phyloP scores from a whole-genome alignment of 1,139 yeast genomes.

The Trichomonascaceae sp. region DNA sequence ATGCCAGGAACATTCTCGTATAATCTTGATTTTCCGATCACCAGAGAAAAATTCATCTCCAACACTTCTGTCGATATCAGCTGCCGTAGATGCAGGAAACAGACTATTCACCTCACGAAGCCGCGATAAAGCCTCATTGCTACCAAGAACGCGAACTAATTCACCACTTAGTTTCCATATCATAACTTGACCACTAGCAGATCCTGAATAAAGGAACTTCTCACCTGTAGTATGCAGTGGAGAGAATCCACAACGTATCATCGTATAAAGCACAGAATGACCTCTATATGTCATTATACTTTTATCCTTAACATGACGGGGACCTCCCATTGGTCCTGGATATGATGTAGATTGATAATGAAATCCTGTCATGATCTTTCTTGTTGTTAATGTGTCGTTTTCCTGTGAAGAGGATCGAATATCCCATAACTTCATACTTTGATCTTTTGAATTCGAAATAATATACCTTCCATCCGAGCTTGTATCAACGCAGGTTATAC shows the following conservation, averaged over 20 bases:
- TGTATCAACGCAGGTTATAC: conserved; percentile 29
- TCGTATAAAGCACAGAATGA: conserved; percentile 28
- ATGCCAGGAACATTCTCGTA: conserved; percentile 21
- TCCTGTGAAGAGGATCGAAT: conserved; percentile 21
- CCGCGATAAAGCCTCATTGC: conserved; percentile 7
- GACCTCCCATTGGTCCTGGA: conserved; percentile 17
- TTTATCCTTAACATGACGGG: conserved; percentile 25
- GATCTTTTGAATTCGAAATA: conserved; percentile 31
- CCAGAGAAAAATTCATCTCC: not conserved
- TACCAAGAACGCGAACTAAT: conserved; percentile 16
- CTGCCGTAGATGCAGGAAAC: not conserved
- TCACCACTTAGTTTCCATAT: conserved; percentile 32
- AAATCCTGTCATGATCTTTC: conserved; percentile 18
- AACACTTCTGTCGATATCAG: not conserved
- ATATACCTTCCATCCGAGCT: conserved; percentile 27
- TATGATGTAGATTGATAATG: conserved; percentile 27
- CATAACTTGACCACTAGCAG: conserved; percentile 28
- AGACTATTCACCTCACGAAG: not conserved
- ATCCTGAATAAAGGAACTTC: conserved; percentile 32
- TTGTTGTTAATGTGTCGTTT: conserved; percentile 11
- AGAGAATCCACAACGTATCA: conserved; percentile 32
- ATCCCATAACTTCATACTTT: conserved; percentile 32
- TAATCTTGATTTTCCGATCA: conserved; percentile 9
- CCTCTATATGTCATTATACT: conserved; percentile 31
- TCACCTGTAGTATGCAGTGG: conserved; percentile 27